Conservation (phyloP, 805 yeast species). For the Kluyveromyces aestuarii region DNA sequence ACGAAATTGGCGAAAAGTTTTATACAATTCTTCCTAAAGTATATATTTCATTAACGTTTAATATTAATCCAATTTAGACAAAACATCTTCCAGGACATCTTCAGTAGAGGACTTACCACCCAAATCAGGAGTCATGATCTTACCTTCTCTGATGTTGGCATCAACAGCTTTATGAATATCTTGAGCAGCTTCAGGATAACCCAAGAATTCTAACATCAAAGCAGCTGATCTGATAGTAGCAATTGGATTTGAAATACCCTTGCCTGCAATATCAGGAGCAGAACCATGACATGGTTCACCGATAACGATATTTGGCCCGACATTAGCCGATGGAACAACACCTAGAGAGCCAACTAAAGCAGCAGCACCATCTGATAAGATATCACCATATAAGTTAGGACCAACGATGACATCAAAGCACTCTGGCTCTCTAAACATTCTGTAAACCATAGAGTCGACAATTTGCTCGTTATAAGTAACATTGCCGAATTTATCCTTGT, state of each 20-base stretch:
- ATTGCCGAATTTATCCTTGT: constrained; percentile 46
- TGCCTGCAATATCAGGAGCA: constrained; percentile 97
- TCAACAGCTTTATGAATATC: constrained; percentile 91
- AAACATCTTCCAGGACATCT: constrained; percentile 77
- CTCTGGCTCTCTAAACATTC: constrained; percentile 97
- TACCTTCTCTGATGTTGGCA: constrained; percentile 75
- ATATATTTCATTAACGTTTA: not conserved
- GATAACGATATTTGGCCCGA: constrained; percentile 90
- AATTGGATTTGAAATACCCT: constrained; percentile 89
- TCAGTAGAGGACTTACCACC: constrained; percentile 87
- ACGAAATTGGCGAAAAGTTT: constrained; percentile 1
- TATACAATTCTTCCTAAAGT: not conserved
- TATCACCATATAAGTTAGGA: constrained; percentile 97
- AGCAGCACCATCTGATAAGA: constrained; percentile 95
- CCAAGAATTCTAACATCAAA: constrained; percentile 93
- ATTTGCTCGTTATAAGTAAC: constrained; percentile 86
- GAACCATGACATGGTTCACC: constrained; percentile 99
- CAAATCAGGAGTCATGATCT: constrained; percentile 79
- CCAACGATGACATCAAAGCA: constrained; percentile 97
- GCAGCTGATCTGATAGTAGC: constrained; percentile 98
- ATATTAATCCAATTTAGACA: constrained; percentile 28
- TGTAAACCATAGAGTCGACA: constrained; percentile 98
- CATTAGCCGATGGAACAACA: constrained; percentile 96
- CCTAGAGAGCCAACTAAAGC: constrained; percentile 96
- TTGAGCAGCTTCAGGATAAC: constrained; percentile 82